Base-by-base conservation (phyloP, 176 grass and related monocot species). In the Ananas comosus region DNA sequence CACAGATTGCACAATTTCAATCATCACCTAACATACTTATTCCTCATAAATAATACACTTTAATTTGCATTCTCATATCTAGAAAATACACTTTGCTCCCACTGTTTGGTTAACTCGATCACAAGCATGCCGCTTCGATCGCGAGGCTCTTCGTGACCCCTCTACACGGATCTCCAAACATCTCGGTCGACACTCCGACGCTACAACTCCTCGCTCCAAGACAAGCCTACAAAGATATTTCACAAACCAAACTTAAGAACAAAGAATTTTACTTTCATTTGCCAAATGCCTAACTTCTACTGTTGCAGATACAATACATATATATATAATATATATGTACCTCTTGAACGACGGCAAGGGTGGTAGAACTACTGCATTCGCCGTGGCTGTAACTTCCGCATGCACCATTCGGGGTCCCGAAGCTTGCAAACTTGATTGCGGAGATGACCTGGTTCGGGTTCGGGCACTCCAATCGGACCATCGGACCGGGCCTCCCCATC, bases 121-220 rank as follows among this genome's bases (percentile, higher is more conserved):
- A 91, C 53, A 85, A 91, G 71, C 95, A 99, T 71, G 90, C 85
- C 80, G 87, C 95, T 91, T 99, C 95, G 17, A 99, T 83, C 6
- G 72, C 82, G 73, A 99, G 90, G 76, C 82, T 93, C 77, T 99
- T 99, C 47, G 82, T 88, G 66, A 91, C 64, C 61, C 74, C 78
- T 13, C 21, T 78, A 59, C 95, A 99, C 75, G 90, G 95, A 86
- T 99, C 85, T 57, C 95, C 95, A 63, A 99, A 93, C 50, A 80
- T 72, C 66, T 82, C 78, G 3, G 72, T 79, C 2, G 95, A 99
- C 48, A 99, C 87, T 48, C 82, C 54, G 28, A 99, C 33, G 10
- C 75, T 82, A 53, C 95, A 99, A 64, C 78, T 93, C 63, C 77
- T 86, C 58, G 72, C 76, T 65, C 95, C 90, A 9, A 99, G 49